Conservation (phyloP, 345 rosid genomes). For the Limnanthes douglasii region DNA sequence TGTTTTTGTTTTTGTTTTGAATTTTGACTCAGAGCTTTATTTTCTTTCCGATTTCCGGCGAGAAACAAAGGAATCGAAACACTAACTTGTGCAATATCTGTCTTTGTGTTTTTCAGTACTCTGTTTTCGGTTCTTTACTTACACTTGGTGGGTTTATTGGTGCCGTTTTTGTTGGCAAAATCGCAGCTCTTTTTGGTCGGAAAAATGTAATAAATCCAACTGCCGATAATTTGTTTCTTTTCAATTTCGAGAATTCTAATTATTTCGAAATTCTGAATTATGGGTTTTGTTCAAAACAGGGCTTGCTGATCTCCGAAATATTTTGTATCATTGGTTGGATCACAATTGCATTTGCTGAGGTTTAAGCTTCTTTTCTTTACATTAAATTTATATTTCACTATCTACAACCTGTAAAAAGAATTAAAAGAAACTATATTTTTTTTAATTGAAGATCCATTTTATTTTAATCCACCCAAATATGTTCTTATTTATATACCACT, state of each 20-base stretch:
- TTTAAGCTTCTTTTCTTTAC: constrained; percentile 1
- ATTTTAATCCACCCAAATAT: no score
- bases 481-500: no score
- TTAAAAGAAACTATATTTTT: background rate
- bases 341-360: constrained; percentile 29
- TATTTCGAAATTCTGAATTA: background rate
- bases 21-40: background rate
- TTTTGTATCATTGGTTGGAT: constrained; percentile 37
- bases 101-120: constrained; percentile 7
- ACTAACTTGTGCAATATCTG: no score
- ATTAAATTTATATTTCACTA: background rate
- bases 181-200: constrained; percentile 17
- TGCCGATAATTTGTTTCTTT: background rate
- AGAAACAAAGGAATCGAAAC: no score
- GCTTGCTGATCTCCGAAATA: constrained; percentile 21
- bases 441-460: no score
- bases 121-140: constrained; percentile 14
- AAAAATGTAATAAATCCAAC: constrained; percentile 11
- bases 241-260: background rate
- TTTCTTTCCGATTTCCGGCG: no score
- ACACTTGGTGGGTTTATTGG: constrained; percentile 19
- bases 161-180: constrained; percentile 15
- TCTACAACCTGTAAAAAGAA: background rate
- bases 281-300: constrained; percentile 11
- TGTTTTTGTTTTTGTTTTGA: background rate